Evolutionary conservation across 1,284 basidiomycete genomes (phyloP), one percentile per base, ranked within the genome.

Genomic region (Gomphus sp.): DNA sequence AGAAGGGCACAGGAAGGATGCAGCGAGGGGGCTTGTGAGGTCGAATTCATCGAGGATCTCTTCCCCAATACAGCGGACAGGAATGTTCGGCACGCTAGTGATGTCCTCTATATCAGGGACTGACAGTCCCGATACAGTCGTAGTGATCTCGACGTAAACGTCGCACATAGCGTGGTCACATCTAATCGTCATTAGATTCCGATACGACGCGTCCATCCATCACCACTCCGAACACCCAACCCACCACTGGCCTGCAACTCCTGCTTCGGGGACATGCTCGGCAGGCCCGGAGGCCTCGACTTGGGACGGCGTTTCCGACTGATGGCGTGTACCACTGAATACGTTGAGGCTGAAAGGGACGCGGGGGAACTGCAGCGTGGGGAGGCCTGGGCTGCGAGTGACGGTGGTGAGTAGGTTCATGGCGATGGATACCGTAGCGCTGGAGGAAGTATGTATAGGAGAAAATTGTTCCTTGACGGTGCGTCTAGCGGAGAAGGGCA

Each of bases 11-110:
- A 62, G 84, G 81, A 80, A 80, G 11, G 64, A 60, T 49, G 83
- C 82, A 25, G 83, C 81, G 63, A 80, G 80, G n/a, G 80, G 81
- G 49, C 85, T 86, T 69, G 88, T 80, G 6, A 79, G 74, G 64
- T 90, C 88, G 64, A 90, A 92, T 72, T 93, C 91, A 67, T 93
- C 91, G 64, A 90, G 91, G 54, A 93, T 93, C 66, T 93, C 90
- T 73, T 93, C 90, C 22, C 91, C 91, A 56, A 93, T 92, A 9
- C n/a, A n/a, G n/a, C n/a, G n/a, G n/a, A n/a, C n/a, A n/a, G n/a
- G n/a, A n/a, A n/a, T n/a, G n/a, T n/a, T n/a, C n/a, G n/a, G n/a
- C n/a, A n/a, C n/a, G n/a, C n/a, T n/a, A n/a, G n/a, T n/a, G n/a
- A n/a, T n/a, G n/a, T n/a, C n/a, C n/a, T n/a, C 28, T 4, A 2